Percentiles rank a stretch among this genome's conserved stretches.
Conservation (phyloP, 148 eudicot genomes). For the Chenopodium formosanum region DNA sequence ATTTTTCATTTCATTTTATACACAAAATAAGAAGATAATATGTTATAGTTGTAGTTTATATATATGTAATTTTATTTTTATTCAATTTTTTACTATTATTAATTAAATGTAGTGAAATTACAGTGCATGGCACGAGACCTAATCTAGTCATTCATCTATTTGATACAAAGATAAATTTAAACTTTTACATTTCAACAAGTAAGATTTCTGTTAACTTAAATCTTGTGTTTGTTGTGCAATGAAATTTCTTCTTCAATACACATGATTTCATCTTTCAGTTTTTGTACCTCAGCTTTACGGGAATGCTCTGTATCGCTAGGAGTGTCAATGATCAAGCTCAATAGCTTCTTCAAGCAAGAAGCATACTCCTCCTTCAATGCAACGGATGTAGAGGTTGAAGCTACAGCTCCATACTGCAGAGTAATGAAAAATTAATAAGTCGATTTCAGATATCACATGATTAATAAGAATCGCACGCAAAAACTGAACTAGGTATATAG, state of each 20-base stretch:
- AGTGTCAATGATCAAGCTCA: conserved; percentile 30
- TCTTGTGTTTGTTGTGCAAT: background rate
- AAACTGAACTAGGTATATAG: no score
- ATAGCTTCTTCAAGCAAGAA: conserved; percentile 52
- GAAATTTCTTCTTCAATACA: conserved; percentile 43
- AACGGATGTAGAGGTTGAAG: conserved; percentile 30
- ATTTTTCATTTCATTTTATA: no score
- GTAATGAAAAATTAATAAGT: background rate
- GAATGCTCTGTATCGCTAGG: conserved; percentile 21
- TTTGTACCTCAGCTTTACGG: conserved; percentile 30
- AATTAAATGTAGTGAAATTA: no score
- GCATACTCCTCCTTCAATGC: conserved; percentile 51
- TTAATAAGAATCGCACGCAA: no score
- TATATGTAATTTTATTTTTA: no score
- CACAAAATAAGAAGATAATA: no score
- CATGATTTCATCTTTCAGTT: conserved; percentile 53
- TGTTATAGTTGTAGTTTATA: no score
- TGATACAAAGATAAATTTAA: no score
- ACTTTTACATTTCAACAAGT: background rate
- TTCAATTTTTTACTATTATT: no score
- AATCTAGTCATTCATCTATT: no score
- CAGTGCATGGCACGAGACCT: no score
- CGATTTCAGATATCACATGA: no score
- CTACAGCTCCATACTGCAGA: conserved; percentile 46
- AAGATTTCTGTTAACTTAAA: conserved; percentile 2